phyloP scores from a whole-genome alignment of 106 monocot species.

The Agapanthus africanus region DNA sequence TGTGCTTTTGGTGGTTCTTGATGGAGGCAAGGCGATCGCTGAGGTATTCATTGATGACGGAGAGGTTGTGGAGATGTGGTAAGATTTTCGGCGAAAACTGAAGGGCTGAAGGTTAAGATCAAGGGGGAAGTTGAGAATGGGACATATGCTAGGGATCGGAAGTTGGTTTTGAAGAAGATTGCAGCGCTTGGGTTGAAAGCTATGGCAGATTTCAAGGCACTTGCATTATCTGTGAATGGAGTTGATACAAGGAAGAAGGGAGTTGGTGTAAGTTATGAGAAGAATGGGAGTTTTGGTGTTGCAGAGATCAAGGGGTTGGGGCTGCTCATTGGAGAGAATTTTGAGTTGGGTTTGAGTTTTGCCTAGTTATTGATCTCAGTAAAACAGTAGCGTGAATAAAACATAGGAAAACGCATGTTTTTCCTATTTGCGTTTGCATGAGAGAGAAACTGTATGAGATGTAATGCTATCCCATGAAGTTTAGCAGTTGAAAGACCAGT shows the following conservation, averaged over 20 bases:
- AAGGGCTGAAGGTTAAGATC: not conserved
- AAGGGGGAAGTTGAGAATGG: constrained; percentile 13
- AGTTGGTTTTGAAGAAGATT: constrained; percentile 11
- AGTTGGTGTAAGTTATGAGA: constrained; percentile 2
- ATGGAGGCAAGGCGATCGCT: not conserved
- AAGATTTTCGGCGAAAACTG: constrained; percentile 1
- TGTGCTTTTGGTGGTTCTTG: constrained; percentile 8
- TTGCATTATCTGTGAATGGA: constrained; percentile 12
- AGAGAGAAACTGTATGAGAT: too few relatives aligned
- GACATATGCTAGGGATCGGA: constrained; percentile 6
- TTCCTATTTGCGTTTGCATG: too few relatives aligned
- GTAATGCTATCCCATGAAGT: too few relatives aligned
- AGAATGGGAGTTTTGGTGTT: constrained; percentile 4
- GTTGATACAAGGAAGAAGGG: not conserved
- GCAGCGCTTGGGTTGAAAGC: not conserved
- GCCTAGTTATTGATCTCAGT: too few relatives aligned
- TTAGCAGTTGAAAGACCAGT: too few relatives aligned
- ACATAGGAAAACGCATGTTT: too few relatives aligned
- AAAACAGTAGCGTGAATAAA: too few relatives aligned
- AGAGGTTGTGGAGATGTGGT: constrained; percentile 19
- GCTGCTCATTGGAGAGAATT: constrained; percentile 32
- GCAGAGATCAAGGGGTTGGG: constrained; percentile 26
- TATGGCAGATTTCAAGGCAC: not conserved
- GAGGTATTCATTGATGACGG: constrained; percentile 20
- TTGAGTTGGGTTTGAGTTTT: constrained; percentile 28